Evolutionary conservation across 2,329 filamentous ascomycete species (phyloP).

Genomic region (Sphaerostilbella broomeana): DNA sequence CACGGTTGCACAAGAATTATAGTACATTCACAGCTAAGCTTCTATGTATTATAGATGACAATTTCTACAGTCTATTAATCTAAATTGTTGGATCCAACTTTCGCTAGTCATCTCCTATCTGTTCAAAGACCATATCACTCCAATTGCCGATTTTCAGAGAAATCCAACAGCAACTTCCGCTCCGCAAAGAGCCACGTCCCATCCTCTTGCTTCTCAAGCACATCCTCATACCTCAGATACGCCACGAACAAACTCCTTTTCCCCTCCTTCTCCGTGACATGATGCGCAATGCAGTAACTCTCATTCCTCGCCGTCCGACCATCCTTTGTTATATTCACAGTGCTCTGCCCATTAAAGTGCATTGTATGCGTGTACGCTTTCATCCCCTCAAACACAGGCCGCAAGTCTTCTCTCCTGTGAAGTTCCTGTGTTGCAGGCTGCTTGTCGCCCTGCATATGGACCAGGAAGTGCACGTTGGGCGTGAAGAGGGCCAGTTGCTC

Average conservation of each 20-base stretch:
- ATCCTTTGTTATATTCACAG: conserved; percentile 1
- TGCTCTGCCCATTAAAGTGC: conserved; percentile 11
- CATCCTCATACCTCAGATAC: conserved; percentile 9
- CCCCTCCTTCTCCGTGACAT: conserved; percentile 3
- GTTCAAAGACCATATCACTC: too few relatives aligned
- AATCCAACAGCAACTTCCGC: conserved; percentile 8
- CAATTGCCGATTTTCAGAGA: too few relatives aligned
- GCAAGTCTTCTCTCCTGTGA: conserved; percentile 1
- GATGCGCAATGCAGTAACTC: conserved; percentile 9
- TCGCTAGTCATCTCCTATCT: too few relatives aligned
- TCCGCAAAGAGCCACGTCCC: conserved; percentile 5
- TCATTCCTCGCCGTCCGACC: conserved; percentile 5
- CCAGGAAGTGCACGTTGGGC: not conserved
- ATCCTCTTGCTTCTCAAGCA: conserved; percentile 2
- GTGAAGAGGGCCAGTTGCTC: conserved; percentile 10
- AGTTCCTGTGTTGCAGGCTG: conserved; percentile 2
- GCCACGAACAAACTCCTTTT: conserved; percentile 1
- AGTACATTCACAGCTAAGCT: too few relatives aligned
- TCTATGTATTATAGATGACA: too few relatives aligned
- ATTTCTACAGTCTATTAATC: too few relatives aligned
- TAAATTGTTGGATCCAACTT: too few relatives aligned
- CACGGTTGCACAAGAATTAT: too few relatives aligned
- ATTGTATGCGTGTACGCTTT: conserved; percentile 2
- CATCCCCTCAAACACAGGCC: conserved; percentile 2
- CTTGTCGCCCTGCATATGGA: conserved; percentile 7